phyloP scores from a whole-genome alignment of 371 early-diverging fungal genomes.

The Thermomucor indicae-seudaticae region DNA sequence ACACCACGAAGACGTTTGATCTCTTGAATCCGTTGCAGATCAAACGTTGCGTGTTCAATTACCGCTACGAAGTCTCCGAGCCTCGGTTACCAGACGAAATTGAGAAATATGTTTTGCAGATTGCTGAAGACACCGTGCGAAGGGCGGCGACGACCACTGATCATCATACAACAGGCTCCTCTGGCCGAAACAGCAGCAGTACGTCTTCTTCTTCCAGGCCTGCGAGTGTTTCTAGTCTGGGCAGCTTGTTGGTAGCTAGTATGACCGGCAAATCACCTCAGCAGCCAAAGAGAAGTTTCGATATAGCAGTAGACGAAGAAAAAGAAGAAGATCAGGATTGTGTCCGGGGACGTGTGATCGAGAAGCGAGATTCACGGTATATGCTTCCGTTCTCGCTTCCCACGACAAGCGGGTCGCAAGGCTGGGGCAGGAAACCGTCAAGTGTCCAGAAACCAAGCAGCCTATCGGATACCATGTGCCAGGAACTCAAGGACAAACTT shows the following conservation, averaged over 20 bases:
- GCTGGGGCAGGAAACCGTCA: conserved; percentile 5
- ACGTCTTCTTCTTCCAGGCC: no score
- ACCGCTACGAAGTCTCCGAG: conserved; percentile 87
- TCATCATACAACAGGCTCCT: not conserved
- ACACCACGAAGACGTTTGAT: conserved; percentile 63
- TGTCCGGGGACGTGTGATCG: conserved; percentile 22
- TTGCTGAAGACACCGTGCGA: conserved; percentile 59
- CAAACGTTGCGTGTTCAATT: conserved; percentile 63
- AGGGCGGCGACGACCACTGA: conserved; percentile 13
- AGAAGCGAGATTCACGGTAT: conserved; percentile 45
- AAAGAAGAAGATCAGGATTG: conserved; percentile 18
- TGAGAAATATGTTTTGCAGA: conserved; percentile 64
- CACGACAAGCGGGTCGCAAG: conserved; percentile 20
- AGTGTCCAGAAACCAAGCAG: conserved; percentile 8
- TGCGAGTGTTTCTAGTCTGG: conserved; percentile 31
- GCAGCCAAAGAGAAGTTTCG: not conserved
- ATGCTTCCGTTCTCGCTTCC: conserved; percentile 55
- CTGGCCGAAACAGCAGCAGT: conserved; percentile 1
- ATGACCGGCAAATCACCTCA: conserved; percentile 1
- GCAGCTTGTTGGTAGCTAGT: conserved; percentile 20
- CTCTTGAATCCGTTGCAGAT: conserved; percentile 70
- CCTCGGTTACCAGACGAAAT: conserved; percentile 63
- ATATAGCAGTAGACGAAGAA: not conserved
- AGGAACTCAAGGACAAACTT: conserved; percentile 25
- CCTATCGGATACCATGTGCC: conserved; percentile 28